Evolutionary conservation across 495 filamentous ascomycete species (phyloP).

Genomic region (Jackrogersella multiformis): DNA sequence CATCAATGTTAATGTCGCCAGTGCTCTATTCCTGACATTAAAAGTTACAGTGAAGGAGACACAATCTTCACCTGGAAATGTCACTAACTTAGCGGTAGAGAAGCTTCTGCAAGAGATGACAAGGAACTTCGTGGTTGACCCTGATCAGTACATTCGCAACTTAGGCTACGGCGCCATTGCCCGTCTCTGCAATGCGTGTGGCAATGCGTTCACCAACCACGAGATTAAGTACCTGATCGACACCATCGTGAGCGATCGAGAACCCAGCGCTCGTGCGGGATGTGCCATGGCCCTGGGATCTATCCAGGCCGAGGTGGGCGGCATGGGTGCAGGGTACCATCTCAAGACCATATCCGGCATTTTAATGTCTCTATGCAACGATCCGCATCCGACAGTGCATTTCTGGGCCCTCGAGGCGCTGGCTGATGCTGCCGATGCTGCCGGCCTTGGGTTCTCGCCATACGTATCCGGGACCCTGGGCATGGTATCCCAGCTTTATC

Average conservation of each 20-base stretch:
- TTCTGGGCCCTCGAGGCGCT: slow-evolving; percentile 94
- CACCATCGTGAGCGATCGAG: slow-evolving; percentile 89
- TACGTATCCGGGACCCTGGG: slow-evolving; percentile 91
- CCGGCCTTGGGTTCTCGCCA: slow-evolving; percentile 88
- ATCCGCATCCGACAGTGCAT: slow-evolving; percentile 95
- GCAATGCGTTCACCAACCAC: slow-evolving; percentile 85
- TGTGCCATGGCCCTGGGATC: slow-evolving; percentile 93
- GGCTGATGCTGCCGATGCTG: slow-evolving; percentile 87
- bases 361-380: slow-evolving; percentile 92
- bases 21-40: slow-evolving; percentile 79
- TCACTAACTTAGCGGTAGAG: slow-evolving; percentile 80
- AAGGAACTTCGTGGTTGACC: slow-evolving; percentile 78
- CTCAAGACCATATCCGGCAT: slow-evolving; percentile 95
- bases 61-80: slow-evolving; percentile 72
- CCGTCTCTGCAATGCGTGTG: slow-evolving; percentile 85
- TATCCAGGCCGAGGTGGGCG: slow-evolving; percentile 94
- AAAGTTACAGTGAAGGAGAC: slow-evolving; percentile 87
- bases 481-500: slow-evolving; percentile 91
- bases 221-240: slow-evolving; percentile 94
- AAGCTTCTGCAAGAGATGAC: slow-evolving; percentile 87
- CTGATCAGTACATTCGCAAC: slow-evolving; percentile 84
- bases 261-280: slow-evolving; percentile 90
- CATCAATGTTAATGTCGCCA: slow-evolving; percentile 87
- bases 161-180: slow-evolving; percentile 90
- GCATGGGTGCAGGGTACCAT: slow-evolving; percentile 98